Evolutionary conservation across 495 filamentous ascomycete species (phyloP).

Genomic region (Haplographium delicatum): DNA sequence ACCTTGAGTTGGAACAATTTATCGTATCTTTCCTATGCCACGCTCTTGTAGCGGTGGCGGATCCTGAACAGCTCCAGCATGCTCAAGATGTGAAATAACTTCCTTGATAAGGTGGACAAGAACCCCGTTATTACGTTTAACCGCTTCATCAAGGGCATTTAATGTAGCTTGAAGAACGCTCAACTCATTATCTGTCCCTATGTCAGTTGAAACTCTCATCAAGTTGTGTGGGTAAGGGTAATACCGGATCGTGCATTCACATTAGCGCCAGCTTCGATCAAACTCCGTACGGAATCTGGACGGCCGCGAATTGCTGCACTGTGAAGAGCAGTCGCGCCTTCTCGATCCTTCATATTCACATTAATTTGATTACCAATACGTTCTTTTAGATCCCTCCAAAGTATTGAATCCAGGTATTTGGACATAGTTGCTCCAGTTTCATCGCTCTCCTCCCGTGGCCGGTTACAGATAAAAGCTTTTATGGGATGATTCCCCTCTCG

Average conservation of each 20-base stretch:
- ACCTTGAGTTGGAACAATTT: no score
- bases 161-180: conserved; percentile 17
- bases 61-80: conserved; percentile 13
- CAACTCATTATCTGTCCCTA: conserved; percentile 2
- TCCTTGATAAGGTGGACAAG: conserved; percentile 10
- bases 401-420: conserved; percentile 19
- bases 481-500: conserved; percentile 10
- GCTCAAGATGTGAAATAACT: conserved; percentile 20
- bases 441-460: not conserved
- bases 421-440: conserved; percentile 24
- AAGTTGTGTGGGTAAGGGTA: no score
- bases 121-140: not conserved
- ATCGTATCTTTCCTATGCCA: conserved; percentile 9
- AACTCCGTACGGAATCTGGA: conserved; percentile 19
- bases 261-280: conserved; percentile 21
- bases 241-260: conserved; percentile 21
- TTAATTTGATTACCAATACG: conserved; percentile 12
- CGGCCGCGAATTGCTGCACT: conserved; percentile 13
- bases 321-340: conserved; percentile 15
- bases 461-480: conserved; percentile 10
- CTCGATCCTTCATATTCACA: conserved; percentile 17
- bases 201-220: not conserved
- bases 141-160: conserved; percentile 6
- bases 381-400: conserved; percentile 13
- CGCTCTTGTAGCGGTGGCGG: conserved; percentile 13